Conservation (phyloP, 2,329 filamentous ascomycete genomes). For the Cladosporium sphaerospermum region DNA sequence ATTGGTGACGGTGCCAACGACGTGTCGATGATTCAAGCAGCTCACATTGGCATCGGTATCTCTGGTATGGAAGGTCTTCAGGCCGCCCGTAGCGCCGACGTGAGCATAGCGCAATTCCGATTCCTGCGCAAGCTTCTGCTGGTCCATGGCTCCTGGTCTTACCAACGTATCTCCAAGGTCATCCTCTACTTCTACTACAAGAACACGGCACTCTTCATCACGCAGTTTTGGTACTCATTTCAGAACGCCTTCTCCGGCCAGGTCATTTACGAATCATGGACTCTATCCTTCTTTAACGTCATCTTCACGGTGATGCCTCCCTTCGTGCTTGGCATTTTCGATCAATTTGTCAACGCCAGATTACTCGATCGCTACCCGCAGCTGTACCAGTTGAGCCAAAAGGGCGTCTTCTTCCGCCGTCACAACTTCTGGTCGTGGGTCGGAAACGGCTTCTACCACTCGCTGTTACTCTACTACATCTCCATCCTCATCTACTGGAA, state of each 20-base stretch:
- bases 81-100: slow-evolving; percentile 89
- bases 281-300: slow-evolving; percentile 98
- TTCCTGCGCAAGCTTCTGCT: slow-evolving; percentile 89
- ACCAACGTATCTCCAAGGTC: slow-evolving; percentile 92
- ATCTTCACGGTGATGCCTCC: slow-evolving; percentile 93
- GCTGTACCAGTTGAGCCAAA: slow-evolving; percentile 86
- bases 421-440: slow-evolving; percentile 93
- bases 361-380: slow-evolving; percentile 93
- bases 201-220: slow-evolving; percentile 98
- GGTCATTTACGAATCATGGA: slow-evolving; percentile 99
- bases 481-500: slow-evolving; percentile 73
- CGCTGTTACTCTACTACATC: slow-evolving; percentile 82
- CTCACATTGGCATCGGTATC: slow-evolving; percentile 95
- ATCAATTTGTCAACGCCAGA: slow-evolving; percentile 93
- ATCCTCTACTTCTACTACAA: slow-evolving; percentile 99
- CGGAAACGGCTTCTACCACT: slow-evolving; percentile 90
- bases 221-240: slow-evolving; percentile 98
- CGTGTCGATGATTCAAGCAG: slow-evolving; percentile 99
- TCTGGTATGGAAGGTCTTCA: slow-evolving; percentile 95
- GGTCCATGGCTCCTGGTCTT: slow-evolving; percentile 95
- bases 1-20: slow-evolving; percentile 98
- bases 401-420: slow-evolving; percentile 87
- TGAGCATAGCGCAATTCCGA: slow-evolving; percentile 92
- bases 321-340: slow-evolving; percentile 89
- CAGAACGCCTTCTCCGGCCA: slow-evolving; percentile 97